phyloP scores from a whole-genome alignment of 164 flowering plant genomes.

The Macadamia integrifolia region DNA sequence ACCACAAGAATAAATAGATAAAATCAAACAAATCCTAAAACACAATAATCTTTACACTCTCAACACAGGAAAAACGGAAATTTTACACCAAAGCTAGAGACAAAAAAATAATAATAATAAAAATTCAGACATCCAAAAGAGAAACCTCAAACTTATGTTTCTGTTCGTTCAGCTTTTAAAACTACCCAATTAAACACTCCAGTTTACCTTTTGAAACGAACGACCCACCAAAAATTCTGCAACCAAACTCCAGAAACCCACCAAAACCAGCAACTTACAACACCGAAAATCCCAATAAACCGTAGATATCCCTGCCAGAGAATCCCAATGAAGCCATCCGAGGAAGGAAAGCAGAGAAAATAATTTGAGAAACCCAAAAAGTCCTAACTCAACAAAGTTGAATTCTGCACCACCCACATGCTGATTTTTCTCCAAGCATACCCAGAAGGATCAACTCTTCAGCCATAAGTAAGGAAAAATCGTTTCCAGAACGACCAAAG shows the following conservation, averaged over 20 bases:
- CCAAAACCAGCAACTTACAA: conserved; percentile 1
- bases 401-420: conserved; percentile 5
- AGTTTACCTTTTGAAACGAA: background rate
- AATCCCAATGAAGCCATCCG: background rate
- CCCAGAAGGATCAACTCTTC: conserved; percentile 2
- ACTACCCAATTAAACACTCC: background rate
- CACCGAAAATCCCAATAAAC: background rate
- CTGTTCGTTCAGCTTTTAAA: background rate
- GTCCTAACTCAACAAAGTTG: conserved; percentile 1
- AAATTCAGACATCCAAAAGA: background rate
- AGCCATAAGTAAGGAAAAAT: conserved; percentile 8
- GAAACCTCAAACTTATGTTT: conserved; percentile 1
- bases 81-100: background rate
- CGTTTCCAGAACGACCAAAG: conserved; percentile 3
- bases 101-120: background rate
- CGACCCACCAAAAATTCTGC: conserved; percentile 14
- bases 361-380: conserved; percentile 1
- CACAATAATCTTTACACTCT: no score
- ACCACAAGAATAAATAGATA: background rate
- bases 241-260: conserved; percentile 14
- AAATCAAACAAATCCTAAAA: no score
- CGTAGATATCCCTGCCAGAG: background rate
- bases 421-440: conserved; percentile 1
- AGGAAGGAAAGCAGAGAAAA: background rate
- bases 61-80: background rate